Conservation (phyloP, 176 grass and related monocot species). For the Tuctoria greenei region DNA sequence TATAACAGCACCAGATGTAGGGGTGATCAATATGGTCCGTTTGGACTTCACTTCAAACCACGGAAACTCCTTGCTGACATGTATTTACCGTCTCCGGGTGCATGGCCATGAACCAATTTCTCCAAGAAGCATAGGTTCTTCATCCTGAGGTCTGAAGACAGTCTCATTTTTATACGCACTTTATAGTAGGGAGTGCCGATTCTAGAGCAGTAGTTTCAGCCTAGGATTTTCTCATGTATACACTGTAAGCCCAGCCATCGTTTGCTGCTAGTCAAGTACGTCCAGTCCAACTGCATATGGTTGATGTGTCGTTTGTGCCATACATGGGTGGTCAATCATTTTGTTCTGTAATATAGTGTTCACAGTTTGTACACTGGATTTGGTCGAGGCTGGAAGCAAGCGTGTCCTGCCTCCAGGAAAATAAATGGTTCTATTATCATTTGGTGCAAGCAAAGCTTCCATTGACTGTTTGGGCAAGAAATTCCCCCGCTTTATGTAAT, state of each 20-base stretch:
- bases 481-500: too few relatives aligned
- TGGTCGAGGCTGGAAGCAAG: not conserved
- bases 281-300: not conserved
- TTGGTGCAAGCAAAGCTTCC: not conserved
- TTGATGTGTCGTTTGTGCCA: slow-evolving; percentile 24
- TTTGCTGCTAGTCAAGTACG: slow-evolving; percentile 2
- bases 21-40: slow-evolving; percentile 57
- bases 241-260: slow-evolving; percentile 36
- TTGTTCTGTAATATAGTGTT: slow-evolving; percentile 3
- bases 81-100: slow-evolving; percentile 73
- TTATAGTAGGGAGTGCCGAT: slow-evolving; percentile 8
- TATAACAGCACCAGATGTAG: slow-evolving; percentile 24
- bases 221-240: slow-evolving; percentile 36
- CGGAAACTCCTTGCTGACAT: slow-evolving; percentile 58
- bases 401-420: not conserved
- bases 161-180: slow-evolving; percentile 10
- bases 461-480: not conserved
- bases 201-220: slow-evolving; percentile 15
- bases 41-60: slow-evolving; percentile 72
- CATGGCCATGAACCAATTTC: slow-evolving; percentile 54
- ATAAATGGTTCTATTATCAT: not conserved
- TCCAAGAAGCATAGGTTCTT: not conserved
- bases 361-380: not conserved
- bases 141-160: slow-evolving; percentile 9
- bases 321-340: not conserved